Evolutionary conservation across 2,329 filamentous ascomycete species (phyloP), one percentile per base, ranked within the genome.

Genomic region (Rutstroemia sp.): DNA sequence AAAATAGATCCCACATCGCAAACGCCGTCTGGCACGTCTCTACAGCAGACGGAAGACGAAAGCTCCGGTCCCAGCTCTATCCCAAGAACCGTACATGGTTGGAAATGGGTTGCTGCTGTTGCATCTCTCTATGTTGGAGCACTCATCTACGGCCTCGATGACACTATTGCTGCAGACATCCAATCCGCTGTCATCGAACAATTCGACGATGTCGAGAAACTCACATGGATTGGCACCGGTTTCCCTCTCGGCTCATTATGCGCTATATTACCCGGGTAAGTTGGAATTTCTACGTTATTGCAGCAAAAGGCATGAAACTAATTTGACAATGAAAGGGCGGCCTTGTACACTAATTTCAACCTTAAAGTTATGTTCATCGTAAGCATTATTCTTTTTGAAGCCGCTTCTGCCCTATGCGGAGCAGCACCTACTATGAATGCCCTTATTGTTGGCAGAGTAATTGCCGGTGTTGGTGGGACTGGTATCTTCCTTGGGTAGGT

Each of bases 111-210:
- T 8, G 14, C 14, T 14, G 34, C 34, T 8, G 34, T 38, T 7
- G 34, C 7, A 38, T 38, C 34, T 14, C 34, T 38, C 14, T 38
- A 38, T 38, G 34, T 38, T 7, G 34, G 14, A 14, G 34, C 34
- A 14, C 34, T 76, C 23, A 71, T 78, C 4, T 76, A 77, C 59
- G 70, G 71, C 10, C 67, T 76, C 23, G 74, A 77, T 66, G 78
- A 73, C 46, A 81, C 78, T 3, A 76, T 81, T 49, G 72, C 75
- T 2, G 77, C 77, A 25, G 72, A 77, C 61, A 68, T 79, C 10
- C 74, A 77, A 54, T 71, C 69, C 64, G 46, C 47, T 7, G 70
- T 76, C 23, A 59, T 73, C 25, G 64, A 69, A 19, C 57, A 59
- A 0, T 72, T 74, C 19, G 64, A 65, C 16, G 58, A 71, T 1